A percentile compares a stretch with the other conserved stretches of the same genome.
Evolutionary conservation across 129 eudicot genomes (phyloP).

Genomic region (Deinandra increscens): DNA sequence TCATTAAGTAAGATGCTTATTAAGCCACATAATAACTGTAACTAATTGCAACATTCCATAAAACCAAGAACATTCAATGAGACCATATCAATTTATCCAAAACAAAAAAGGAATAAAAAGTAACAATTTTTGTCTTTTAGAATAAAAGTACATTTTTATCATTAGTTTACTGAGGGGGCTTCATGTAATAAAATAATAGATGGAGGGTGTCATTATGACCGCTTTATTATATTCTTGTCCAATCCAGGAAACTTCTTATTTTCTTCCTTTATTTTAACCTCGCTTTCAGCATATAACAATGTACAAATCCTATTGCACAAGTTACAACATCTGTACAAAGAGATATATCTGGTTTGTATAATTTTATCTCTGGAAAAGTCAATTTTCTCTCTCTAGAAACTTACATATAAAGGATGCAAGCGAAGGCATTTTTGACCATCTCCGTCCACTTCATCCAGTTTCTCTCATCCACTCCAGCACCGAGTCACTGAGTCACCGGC

Average conservation of each 20-base stretch:
- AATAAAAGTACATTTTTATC: not conserved
- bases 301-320: not conserved
- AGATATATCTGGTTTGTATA: not conserved
- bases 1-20: constrained; percentile 18
- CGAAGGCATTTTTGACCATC: not conserved
- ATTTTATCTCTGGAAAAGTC: constrained; percentile 10
- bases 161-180: constrained; percentile 3
- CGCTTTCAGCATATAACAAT: not conserved
- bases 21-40: constrained; percentile 9
- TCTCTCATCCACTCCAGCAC: constrained; percentile 15
- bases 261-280: constrained; percentile 25
- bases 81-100: too few relatives aligned
- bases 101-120: too few relatives aligned
- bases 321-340: not conserved
- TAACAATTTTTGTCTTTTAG: not conserved
- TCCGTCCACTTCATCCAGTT: not conserved
- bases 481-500: too few relatives aligned
- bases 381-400: constrained; percentile 19
- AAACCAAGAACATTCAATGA: too few relatives aligned
- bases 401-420: constrained; percentile 16
- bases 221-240: constrained; percentile 38
- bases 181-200: not conserved
- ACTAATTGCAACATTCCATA: constrained; percentile 3
- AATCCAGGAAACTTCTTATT: constrained; percentile 27
- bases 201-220: constrained; percentile 8